These are phyloP conservation scores for Globisporangium canariense DNA, from an alignment of 352 stramenopile genomes.

Conservation along the genomic window DNA sequence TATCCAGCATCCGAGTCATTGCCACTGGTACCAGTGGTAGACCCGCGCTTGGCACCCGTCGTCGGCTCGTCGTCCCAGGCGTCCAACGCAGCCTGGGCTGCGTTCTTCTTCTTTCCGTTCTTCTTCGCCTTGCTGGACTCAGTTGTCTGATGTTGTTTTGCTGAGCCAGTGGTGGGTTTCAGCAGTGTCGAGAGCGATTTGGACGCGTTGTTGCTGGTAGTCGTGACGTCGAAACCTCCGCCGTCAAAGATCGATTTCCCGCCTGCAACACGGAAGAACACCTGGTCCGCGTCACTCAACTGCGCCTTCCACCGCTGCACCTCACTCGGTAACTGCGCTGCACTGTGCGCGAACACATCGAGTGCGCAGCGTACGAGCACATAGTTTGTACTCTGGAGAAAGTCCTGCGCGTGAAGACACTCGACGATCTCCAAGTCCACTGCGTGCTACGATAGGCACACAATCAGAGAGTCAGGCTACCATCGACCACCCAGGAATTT, in stretches of 20 bases:
- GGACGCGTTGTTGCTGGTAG: neutral
- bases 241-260: constrained; percentile 30
- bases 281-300: constrained; percentile 16
- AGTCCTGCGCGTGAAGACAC: constrained; percentile 49
- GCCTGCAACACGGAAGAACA: constrained; percentile 38
- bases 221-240: constrained; percentile 23
- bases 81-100: constrained; percentile 12
- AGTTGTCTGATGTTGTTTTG: constrained; percentile 13
- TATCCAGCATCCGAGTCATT: constrained; percentile 6
- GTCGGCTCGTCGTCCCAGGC: constrained; percentile 11
- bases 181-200: constrained; percentile 1
- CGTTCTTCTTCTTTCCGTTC: constrained; percentile 28
- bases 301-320: constrained; percentile 29
- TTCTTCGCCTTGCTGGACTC: constrained; percentile 33
- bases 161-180: constrained; percentile 4
- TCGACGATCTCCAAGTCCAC: constrained; percentile 32
- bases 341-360: constrained; percentile 24
- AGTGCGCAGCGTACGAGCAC: constrained; percentile 40
- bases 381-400: constrained; percentile 28
- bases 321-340: constrained; percentile 19
- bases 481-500: no score
- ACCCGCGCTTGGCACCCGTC: neutral
- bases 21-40: neutral
- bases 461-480: neutral
- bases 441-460: neutral